Base-by-base conservation (phyloP, 495 filamentous ascomycete genomes). In the Xylaria grammica region DNA sequence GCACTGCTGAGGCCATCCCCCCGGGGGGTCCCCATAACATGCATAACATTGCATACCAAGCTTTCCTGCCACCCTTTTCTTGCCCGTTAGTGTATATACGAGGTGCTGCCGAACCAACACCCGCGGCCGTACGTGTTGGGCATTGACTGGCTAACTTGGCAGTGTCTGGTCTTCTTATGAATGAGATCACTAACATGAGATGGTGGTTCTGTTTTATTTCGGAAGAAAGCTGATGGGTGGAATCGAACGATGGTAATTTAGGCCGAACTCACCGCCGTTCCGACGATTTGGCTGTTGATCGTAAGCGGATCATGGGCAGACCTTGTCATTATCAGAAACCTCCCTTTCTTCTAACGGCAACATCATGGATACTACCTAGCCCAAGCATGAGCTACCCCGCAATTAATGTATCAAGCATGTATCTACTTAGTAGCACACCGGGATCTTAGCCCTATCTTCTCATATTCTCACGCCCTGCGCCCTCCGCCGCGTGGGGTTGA, bases 161-260 rank as follows among this genome's bases (percentile, higher is more conserved):
- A 2, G 42, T 59, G 24, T 42, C n/a, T 27, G 48, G 38, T 59
- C 56, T 20, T 42, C 42, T 59, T 40, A 34, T 19, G 56, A 44
- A 59, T 59, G 56, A 59, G 29, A 59, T 59, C 38, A 59, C 56
- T 8, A 48, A 59, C 42, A 59, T 59, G 38, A 59, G 56, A 59
- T 59, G 29, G 42, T 59, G 56, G 56, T 48, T 34, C 42, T 10
- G 40, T 59, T 59, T 22, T 48, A 15, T 20, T 40, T 59, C 42
- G 56, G 44, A 48, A 22, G 29, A 59, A 59, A 36, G 29, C 56
- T 59, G 56, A 59, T 48, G 56, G 29, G 42, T 42, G 8, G n/a
- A 48, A 59, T 59, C 56, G 56, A 59, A 59, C 56, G 56, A 59
- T 59, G 10, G 42, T 48, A 59, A 59, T 59, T 26, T 59, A 29